A percentile compares a stretch with the other conserved stretches of the same genome.
Evolutionary conservation across 2,329 filamentous ascomycete genomes (phyloP).

Genomic region (Alternaria hordeiaustralica): DNA sequence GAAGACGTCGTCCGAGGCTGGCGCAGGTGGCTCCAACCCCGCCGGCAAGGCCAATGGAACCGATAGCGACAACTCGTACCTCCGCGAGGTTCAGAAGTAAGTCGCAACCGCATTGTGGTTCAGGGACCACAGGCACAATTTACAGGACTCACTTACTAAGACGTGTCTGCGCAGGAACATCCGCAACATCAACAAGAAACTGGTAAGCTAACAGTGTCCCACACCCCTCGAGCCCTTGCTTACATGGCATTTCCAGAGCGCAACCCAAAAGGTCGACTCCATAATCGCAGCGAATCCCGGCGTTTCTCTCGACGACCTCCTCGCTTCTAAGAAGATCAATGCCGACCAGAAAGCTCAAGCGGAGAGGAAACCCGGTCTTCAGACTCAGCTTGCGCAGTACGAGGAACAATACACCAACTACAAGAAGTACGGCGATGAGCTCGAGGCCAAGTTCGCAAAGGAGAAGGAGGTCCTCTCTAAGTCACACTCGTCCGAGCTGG

Average conservation of each 20-base stretch:
- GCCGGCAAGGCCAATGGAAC: slow-evolving; percentile 58
- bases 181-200: slow-evolving; percentile 92
- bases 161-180: slow-evolving; percentile 68
- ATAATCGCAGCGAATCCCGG: slow-evolving; percentile 72
- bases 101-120: slow-evolving; percentile 38
- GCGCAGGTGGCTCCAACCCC: slow-evolving; percentile 39
- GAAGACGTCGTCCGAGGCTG: slow-evolving; percentile 39
- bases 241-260: slow-evolving; percentile 58
- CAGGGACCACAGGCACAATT: background rate
- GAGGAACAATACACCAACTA: slow-evolving; percentile 78
- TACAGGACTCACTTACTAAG: slow-evolving; percentile 22
- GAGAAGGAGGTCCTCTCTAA: slow-evolving; percentile 64
- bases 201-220: slow-evolving; percentile 65
- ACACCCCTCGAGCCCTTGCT: slow-evolving; percentile 22
- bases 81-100: slow-evolving; percentile 91
- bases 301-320: slow-evolving; percentile 76
- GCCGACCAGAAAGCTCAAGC: slow-evolving; percentile 78
- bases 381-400: slow-evolving; percentile 70
- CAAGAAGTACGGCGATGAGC: slow-evolving; percentile 77
- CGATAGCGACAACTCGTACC: slow-evolving; percentile 78
- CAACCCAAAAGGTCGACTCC: slow-evolving; percentile 74
- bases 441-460: slow-evolving; percentile 65
- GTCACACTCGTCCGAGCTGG: slow-evolving; percentile 63
- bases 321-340: slow-evolving; percentile 76
- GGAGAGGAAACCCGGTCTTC: slow-evolving; percentile 76